These are phyloP conservation scores for Nematocida sp. DNA, from an alignment of 371 early-diverging fungal species.

Conservation along the genomic window DNA sequence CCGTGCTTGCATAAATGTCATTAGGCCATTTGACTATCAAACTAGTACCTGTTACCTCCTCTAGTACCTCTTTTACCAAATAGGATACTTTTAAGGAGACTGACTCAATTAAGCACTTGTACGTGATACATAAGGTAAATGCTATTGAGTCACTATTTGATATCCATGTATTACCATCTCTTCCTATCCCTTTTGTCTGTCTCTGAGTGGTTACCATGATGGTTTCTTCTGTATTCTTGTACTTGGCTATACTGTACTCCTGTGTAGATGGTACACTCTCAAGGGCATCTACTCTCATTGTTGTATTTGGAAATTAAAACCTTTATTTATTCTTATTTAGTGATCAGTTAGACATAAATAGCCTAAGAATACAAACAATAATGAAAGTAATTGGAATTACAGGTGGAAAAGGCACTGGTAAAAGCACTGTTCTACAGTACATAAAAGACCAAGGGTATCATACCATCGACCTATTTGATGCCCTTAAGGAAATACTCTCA, in stretches of 20 bases:
- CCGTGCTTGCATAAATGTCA: slow-evolving; percentile 1
- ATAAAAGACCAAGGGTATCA: slow-evolving; percentile 27
- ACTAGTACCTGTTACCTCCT: background rate
- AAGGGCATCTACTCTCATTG: slow-evolving; percentile 1
- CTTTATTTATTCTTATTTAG: background rate
- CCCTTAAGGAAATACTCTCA: background rate
- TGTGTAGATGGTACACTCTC: slow-evolving; percentile 19
- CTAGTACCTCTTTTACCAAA: slow-evolving; percentile 9
- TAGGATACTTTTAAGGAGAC: background rate
- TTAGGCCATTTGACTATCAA: slow-evolving; percentile 41
- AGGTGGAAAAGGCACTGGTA: slow-evolving; percentile 40
- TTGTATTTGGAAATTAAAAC: too few species aligned
- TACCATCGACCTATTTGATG: background rate
- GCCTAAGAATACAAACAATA: background rate
- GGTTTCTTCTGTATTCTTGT: background rate
- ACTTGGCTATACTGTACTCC: slow-evolving; percentile 15
- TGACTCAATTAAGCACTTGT: background rate
- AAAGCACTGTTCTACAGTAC: slow-evolving; percentile 25
- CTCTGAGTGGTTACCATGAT: background rate
- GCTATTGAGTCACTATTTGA: slow-evolving; percentile 20
- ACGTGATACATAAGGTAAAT: background rate
- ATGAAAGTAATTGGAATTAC: slow-evolving; percentile 48
- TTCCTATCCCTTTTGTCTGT: slow-evolving; percentile 39
- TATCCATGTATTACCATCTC: slow-evolving; percentile 15
- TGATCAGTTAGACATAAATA: background rate